Percentiles rank a stretch among this genome's conserved stretches.
Evolutionary conservation across 495 filamentous ascomycete genomes (phyloP).

Genomic region (Jackrogersella multiformis): DNA sequence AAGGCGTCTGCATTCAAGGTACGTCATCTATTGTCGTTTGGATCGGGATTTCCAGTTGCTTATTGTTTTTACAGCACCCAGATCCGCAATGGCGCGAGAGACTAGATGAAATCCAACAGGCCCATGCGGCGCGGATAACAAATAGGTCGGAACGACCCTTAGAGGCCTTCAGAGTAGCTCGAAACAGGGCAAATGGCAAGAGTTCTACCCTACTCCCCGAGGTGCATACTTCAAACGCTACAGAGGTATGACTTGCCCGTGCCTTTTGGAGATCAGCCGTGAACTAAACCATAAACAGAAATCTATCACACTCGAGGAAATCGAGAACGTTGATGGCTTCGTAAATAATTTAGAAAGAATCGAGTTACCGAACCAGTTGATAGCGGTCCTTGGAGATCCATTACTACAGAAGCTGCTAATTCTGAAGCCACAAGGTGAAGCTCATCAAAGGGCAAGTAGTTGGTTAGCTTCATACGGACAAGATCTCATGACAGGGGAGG

Average conservation of each 20-base stretch:
- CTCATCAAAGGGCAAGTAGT: constrained; percentile 66
- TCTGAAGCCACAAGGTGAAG: constrained; percentile 67
- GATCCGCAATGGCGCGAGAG: constrained; percentile 79
- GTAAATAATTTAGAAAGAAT: constrained; percentile 80
- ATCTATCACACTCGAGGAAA: constrained; percentile 78
- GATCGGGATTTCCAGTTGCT: not conserved
- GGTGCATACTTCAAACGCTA: constrained; percentile 77
- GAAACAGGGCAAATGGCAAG: constrained; percentile 56
- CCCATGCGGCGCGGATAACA: constrained; percentile 57
- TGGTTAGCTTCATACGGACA: constrained; percentile 71
- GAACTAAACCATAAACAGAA: constrained; percentile 51
- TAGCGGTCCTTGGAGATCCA: constrained; percentile 77
- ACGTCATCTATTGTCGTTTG: not conserved
- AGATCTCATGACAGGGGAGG: constrained; percentile 64
- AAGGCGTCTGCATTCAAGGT: constrained; percentile 67
- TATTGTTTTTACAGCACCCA: constrained; percentile 64
- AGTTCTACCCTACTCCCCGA: constrained; percentile 64
- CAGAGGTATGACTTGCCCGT: constrained; percentile 59
- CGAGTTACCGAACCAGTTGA: constrained; percentile 81
- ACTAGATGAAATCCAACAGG: constrained; percentile 71
- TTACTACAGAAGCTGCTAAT: constrained; percentile 80
- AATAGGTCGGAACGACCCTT: constrained; percentile 46
- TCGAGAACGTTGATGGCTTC: constrained; percentile 76
- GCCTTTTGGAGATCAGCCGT: not conserved
- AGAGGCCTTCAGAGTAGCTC: constrained; percentile 63